phyloP scores from a whole-genome alignment of 331 rosid genomes.

The Arachis monticola region DNA sequence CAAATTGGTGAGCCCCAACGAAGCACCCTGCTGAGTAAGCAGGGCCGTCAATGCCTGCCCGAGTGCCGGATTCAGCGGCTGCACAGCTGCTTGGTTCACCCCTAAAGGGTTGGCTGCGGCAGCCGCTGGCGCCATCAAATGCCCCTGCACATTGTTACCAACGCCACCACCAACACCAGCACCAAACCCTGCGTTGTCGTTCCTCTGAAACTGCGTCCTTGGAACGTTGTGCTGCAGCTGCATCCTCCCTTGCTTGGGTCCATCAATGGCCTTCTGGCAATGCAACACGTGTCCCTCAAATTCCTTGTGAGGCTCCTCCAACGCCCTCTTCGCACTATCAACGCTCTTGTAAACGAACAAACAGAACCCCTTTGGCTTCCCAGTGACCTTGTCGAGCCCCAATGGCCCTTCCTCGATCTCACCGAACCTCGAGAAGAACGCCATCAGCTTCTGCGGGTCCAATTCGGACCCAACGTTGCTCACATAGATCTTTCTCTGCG shows the following conservation, averaged over 20 bases:
- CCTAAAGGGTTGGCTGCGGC: constrained; percentile 46
- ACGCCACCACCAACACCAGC: constrained; percentile 49
- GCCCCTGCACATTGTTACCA: constrained; percentile 49
- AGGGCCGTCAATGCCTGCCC: constrained; percentile 92
- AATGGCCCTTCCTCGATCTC: constrained; percentile 95
- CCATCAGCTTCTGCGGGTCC: constrained; percentile 68
- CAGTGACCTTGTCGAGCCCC: constrained; percentile 84
- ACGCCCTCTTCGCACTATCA: constrained; percentile 72
- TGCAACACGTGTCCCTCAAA: constrained; percentile 87
- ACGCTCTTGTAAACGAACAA: constrained; percentile 73
- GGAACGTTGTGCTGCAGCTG: constrained; percentile 54
- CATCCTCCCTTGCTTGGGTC: constrained; percentile 73
- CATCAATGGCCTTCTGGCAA: constrained; percentile 93
- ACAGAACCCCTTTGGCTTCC: constrained; percentile 92
- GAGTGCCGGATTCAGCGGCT: constrained; percentile 73
- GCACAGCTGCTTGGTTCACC: constrained; percentile 68
- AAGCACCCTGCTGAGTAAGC: constrained; percentile 81
- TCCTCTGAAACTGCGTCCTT: constrained; percentile 62
- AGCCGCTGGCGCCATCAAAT: constrained; percentile 72
- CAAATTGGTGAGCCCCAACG: constrained; percentile 73
- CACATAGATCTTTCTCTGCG: constrained; percentile 86
- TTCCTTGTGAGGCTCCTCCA: constrained; percentile 93
- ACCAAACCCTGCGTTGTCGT: constrained; percentile 48
- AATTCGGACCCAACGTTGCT: constrained; percentile 88
- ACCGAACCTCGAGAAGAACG: constrained; percentile 71